Evolutionary conservation across 306 rosid genomes (phyloP).

Genomic region (Geum urbanum): DNA sequence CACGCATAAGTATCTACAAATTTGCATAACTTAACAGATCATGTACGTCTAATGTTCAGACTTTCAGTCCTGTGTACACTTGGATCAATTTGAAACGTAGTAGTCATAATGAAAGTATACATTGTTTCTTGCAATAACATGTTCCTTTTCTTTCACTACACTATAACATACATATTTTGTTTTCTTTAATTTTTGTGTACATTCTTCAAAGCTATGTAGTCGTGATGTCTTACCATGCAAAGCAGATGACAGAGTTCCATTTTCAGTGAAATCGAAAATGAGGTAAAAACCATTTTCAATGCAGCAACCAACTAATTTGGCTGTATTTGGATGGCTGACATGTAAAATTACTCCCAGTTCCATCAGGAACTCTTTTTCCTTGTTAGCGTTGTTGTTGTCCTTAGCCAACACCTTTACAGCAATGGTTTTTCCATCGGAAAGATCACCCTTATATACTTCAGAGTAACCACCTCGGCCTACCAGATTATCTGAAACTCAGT

Average conservation of each 20-base stretch:
- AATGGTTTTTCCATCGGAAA: conserved; percentile 51
- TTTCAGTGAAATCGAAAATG: conserved; percentile 65
- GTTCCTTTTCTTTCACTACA: background rate
- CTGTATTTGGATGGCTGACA: conserved; percentile 81
- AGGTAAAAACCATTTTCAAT: conserved; percentile 83
- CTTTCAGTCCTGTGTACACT: background rate
- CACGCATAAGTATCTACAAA: background rate
- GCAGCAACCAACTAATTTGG: conserved; percentile 68
- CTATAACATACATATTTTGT: background rate
- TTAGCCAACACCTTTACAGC: conserved; percentile 88
- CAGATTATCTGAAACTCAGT: conserved; percentile 47
- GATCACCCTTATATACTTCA: conserved; percentile 79
- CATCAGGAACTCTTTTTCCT: conserved; percentile 88
- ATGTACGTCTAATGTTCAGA: background rate
- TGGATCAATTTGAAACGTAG: background rate
- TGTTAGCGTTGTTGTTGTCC: conserved; percentile 69
- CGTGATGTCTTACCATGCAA: conserved; percentile 55
- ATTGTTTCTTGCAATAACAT: too few relatives aligned
- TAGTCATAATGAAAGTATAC: background rate
- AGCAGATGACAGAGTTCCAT: conserved; percentile 90
- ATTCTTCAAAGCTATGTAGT: background rate
- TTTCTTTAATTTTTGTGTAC: too few relatives aligned
- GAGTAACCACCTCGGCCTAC: conserved; percentile 91
- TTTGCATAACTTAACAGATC: background rate
- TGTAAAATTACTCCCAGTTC: conserved; percentile 89